Evolutionary conservation across 805 yeast species (phyloP).

Genomic region (Komagataella mondaviorum): DNA sequence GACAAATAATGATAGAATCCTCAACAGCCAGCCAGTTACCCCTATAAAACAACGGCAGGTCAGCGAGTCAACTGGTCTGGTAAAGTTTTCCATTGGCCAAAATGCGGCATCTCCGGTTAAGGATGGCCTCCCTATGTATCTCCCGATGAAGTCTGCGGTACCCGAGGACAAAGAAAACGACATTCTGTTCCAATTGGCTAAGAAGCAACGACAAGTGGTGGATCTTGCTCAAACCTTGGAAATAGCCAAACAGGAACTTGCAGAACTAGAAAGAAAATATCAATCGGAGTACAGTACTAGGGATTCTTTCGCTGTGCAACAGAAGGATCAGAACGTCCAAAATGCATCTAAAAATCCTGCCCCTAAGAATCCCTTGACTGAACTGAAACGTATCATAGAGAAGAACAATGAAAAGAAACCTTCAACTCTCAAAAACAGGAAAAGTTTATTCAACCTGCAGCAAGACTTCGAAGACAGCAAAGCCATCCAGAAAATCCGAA

Average conservation of each 20-base stretch:
- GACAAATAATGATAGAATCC: background rate
- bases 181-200: background rate
- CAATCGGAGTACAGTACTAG: background rate
- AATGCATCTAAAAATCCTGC: background rate
- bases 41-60: slow-evolving; percentile 22
- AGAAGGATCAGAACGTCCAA: background rate
- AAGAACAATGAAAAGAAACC: background rate
- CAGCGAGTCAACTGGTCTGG: slow-evolving; percentile 38
- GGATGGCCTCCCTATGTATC: slow-evolving; percentile 21
- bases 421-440: background rate
- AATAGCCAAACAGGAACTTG: background rate
- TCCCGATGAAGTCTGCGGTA: slow-evolving; percentile 13
- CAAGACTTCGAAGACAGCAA: background rate
- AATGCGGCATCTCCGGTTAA: slow-evolving; percentile 2
- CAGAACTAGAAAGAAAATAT: background rate
- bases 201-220: background rate
- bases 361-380: background rate
- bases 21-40: background rate
- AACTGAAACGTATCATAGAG: background rate
- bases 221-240: background rate
- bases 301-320: background rate
- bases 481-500: background rate
- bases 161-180: background rate
- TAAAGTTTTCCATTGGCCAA: slow-evolving; percentile 23
- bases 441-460: background rate